Evolutionary conservation across 192 early-diverging fungal genomes (phyloP), one percentile per base, ranked within the genome.

Genomic region (Coemansia sp.): DNA sequence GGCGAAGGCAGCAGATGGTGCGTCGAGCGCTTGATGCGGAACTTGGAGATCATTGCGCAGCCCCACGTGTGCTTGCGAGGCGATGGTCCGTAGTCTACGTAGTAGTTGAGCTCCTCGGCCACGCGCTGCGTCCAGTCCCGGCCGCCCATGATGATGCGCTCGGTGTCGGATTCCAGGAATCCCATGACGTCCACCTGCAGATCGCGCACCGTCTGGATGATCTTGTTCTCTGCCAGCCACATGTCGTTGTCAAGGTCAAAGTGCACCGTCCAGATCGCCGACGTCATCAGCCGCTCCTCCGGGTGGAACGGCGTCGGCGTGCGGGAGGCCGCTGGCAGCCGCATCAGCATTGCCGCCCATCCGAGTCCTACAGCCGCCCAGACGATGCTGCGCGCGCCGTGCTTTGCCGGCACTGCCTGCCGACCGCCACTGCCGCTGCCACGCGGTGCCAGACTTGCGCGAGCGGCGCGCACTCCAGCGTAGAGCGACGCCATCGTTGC

Each of bases 21-120:
- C 0, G 81, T 83, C 16, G 90, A 92, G 37, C 79, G 81, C 65
- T 86, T 71, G 64, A 93, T 93, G n/a, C 89, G 92, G 83, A 92
- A 93, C 73, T 92, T 92, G 41, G 92, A 93, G 57, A 93, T 87
- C 87, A 93, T 88, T 4, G 88, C 79, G 67, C 92, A 93, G 8
- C 92, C 92, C 92, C 92, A 93, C 25, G 92, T 93, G 81, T 93
- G 92, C 81, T 93, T 92, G 68, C 88, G 88, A 9, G 90, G 88
- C n/a, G 90, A 88, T 53, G 92, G 92, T 14, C 92, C 91, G 75
- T 90, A 93, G 79, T 93, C 92, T 19, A 88, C 79, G 71, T 93
- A 92, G 75, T 88, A 89, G 57, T 86, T 84, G 6, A 93, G 84
- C 64, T 91, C 88, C 69, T 93, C 92, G 44, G 85, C 85, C 67